Evolutionary conservation across 306 rosid species (phyloP).

Genomic region (Psophocarpus tetragonolobus): DNA sequence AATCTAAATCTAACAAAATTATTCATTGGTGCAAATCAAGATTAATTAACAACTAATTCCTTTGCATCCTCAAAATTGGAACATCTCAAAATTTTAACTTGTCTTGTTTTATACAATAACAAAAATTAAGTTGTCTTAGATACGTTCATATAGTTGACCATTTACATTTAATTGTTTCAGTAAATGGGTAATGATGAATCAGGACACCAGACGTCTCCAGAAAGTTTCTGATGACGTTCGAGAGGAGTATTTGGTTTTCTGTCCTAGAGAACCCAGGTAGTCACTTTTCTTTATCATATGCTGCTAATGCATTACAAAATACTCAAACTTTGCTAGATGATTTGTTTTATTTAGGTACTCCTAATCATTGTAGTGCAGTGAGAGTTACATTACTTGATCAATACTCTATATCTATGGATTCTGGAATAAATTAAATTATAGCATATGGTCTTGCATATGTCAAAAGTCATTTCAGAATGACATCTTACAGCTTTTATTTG

Average conservation of each 20-base stretch:
- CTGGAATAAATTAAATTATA: not conserved
- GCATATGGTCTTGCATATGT: not conserved
- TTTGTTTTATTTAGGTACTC: conserved; percentile 2
- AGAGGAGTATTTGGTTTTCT: conserved; percentile 68
- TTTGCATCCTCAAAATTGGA: conserved; percentile 3
- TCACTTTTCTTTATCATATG: conserved; percentile 25
- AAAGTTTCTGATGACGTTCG: conserved; percentile 81
- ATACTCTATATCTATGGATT: not conserved
- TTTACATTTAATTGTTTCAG: conserved; percentile 52
- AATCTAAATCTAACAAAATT: conserved; percentile 19
- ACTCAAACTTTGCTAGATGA: not conserved
- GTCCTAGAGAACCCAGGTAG: conserved; percentile 81
- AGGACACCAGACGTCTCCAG: conserved; percentile 87
- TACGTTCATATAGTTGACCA: conserved; percentile 28
- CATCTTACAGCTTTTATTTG: not conserved
- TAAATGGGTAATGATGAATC: conserved; percentile 98
- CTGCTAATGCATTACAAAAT: not conserved
- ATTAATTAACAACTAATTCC: conserved; percentile 6
- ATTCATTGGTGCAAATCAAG: not conserved
- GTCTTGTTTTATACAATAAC: not conserved
- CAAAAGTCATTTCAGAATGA: not conserved
- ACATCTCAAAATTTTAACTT: conserved; percentile 18
- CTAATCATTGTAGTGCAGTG: not conserved
- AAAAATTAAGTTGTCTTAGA: conserved; percentile 25
- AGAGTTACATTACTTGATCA: not conserved